Base-by-base conservation (phyloP, 2,329 filamentous ascomycete species). In the Neopestalotiopsis rosae region DNA sequence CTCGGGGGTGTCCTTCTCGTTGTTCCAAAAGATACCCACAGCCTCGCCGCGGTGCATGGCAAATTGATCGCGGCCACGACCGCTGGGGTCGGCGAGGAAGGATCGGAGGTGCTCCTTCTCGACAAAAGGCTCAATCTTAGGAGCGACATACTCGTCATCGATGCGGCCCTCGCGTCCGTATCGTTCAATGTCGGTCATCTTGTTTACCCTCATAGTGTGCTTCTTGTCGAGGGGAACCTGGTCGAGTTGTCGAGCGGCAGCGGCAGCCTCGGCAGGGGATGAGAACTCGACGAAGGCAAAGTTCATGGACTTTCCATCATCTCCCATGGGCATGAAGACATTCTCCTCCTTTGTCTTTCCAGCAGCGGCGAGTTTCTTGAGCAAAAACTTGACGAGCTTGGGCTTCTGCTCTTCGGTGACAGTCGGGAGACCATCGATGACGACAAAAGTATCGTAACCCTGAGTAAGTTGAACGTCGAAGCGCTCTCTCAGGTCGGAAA, bases 271-370 rank as follows among this genome's bases (percentile, higher is more conserved):
- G 78, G 92, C 94, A 68, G 96, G 88, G 13, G 94, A 94, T 72
- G 94, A 92, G 83, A 95, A 99, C 82, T 99, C 96, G 76, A 99
- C 94, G 79, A 99, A 99, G 69, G 96, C 96, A 79, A 97, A 99
- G 73, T 92, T 92, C 84, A 97, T 87, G 65, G 95, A 96, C 85
- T 92, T 92, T 77, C 92, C 93, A 79, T 94, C 88, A 34, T 97
- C 93, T 76, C 92, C 93, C 82, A 98, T 87, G 70, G 96, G 96
- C 96, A 99, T 99, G 82, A 92, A 93, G 75, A 99, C 89, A 72
- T 91, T 89, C 77, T 98, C 94, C 80, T 97, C 95, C 76, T 89
- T 90, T 73, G 94, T 93, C 83, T 88, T 92, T 74, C 95, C 96
- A 72, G 95, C 94, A 70, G 90, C 87, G 84, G 92, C 95, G 76